Percentiles rank a stretch among this genome's conserved stretches.
These are phyloP conservation scores for Candolleomyces efflorescens DNA, from an alignment of 768 basidiomycete species.

Conservation along the genomic window DNA sequence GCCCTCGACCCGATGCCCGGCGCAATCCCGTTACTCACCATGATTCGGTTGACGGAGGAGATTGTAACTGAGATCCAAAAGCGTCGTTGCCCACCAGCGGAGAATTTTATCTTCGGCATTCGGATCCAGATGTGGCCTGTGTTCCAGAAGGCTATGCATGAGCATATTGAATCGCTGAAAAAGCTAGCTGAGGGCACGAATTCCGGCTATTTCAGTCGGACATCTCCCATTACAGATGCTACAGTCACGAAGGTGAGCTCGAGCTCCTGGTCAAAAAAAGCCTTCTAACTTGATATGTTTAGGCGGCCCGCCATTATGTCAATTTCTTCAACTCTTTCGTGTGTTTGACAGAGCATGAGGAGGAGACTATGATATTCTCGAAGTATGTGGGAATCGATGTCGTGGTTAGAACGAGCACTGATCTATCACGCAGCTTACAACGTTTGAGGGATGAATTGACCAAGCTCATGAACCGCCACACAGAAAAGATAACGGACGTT, in stretches of 20 bases:
- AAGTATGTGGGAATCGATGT: constrained; percentile 54
- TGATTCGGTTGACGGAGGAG: constrained; percentile 88
- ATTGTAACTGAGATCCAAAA: constrained; percentile 71
- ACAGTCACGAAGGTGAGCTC: constrained; percentile 57
- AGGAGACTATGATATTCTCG: constrained; percentile 95
- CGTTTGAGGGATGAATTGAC: constrained; percentile 83
- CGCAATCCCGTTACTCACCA: constrained; percentile 74
- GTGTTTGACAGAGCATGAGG: constrained; percentile 73
- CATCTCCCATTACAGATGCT: constrained; percentile 61
- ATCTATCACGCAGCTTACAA: constrained; percentile 51
- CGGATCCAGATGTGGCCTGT: constrained; percentile 90
- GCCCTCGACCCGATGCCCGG: constrained; percentile 73
- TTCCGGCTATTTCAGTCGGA: constrained; percentile 59
- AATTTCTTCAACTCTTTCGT: constrained; percentile 81
- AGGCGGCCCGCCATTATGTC: constrained; percentile 78
- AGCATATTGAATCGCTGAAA: constrained; percentile 78
- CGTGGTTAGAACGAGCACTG: neutral
- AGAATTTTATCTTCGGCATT: constrained; percentile 74
- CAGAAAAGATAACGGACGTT: constrained; percentile 59
- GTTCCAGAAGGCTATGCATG: constrained; percentile 86
- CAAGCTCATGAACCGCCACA: constrained; percentile 71
- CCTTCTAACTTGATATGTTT: constrained; percentile 6
- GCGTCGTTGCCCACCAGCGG: constrained; percentile 75
- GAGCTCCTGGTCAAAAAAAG: neutral
- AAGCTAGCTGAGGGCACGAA: constrained; percentile 73